Conservation (phyloP, 495 filamentous ascomycete species). For the Aspergillus nanangensis region DNA sequence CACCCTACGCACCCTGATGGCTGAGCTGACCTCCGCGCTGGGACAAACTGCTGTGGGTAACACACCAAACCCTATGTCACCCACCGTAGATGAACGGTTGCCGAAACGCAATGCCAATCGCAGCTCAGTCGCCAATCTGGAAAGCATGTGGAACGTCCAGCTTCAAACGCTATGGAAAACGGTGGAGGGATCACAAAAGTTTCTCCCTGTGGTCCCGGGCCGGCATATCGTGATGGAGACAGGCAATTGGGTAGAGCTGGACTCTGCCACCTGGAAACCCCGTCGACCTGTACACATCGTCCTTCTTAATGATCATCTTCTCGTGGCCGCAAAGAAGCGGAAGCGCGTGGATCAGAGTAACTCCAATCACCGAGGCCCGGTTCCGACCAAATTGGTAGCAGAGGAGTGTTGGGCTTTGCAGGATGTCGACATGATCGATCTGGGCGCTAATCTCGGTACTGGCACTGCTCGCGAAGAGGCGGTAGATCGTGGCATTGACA, state of each 20-base stretch:
- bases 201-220: conserved; percentile 83
- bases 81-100: conserved; percentile 43
- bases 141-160: conserved; percentile 90
- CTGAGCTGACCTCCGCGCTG: conserved; percentile 77
- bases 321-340: conserved; percentile 88
- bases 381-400: conserved; percentile 76
- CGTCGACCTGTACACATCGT: conserved; percentile 81
- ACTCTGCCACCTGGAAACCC: conserved; percentile 94
- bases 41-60: conserved; percentile 58
- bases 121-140: conserved; percentile 81
- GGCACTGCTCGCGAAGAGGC: conserved; percentile 50
- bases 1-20: conserved; percentile 79
- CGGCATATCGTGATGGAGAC: conserved; percentile 90
- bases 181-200: conserved; percentile 95
- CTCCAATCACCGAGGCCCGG: conserved; percentile 49
- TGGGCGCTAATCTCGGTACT: conserved; percentile 59
- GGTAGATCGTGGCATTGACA: conserved; percentile 63
- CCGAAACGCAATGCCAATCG: conserved; percentile 45
- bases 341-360: conserved; percentile 69
- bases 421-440: conserved; percentile 90
- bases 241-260: conserved; percentile 88
- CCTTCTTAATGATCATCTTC: conserved; percentile 88
- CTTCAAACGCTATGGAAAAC: conserved; percentile 79
- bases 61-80: conserved; percentile 37
- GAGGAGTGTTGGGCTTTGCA: conserved; percentile 93